These are phyloP conservation scores for Pouteria campechiana DNA, from an alignment of 179 eudicot genomes.

Conservation along the genomic window DNA sequence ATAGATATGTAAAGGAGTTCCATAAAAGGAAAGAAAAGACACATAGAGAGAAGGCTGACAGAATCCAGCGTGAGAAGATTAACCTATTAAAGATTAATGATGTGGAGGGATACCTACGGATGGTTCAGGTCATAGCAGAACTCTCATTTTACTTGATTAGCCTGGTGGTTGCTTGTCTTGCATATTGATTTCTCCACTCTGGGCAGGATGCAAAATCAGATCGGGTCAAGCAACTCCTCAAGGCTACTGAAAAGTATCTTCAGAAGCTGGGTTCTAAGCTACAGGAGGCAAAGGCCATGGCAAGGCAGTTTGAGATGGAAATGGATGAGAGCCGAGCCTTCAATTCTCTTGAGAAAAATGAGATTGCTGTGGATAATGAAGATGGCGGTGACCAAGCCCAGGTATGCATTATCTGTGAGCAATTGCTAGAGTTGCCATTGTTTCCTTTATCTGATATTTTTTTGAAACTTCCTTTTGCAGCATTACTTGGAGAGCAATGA, in stretches of 20 bases:
- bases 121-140: constrained; percentile 68
- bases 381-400: constrained; percentile 94
- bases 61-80: constrained; percentile 97
- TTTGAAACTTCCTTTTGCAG: constrained; percentile 34
- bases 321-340: constrained; percentile 43
- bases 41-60: constrained; percentile 90
- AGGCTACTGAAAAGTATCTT: constrained; percentile 95
- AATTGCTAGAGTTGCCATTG: background rate
- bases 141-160: background rate
- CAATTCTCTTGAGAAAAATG: constrained; percentile 36
- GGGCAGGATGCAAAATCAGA: constrained; percentile 92
- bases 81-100: constrained; percentile 93
- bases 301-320: constrained; percentile 47
- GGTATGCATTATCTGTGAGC: constrained; percentile 27
- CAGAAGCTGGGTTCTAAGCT: constrained; percentile 88
- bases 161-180: background rate
- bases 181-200: background rate
- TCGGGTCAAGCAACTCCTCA: constrained; percentile 82
- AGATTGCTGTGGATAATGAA: constrained; percentile 46
- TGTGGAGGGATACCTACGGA: constrained; percentile 97
- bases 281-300: constrained; percentile 57
- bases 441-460: constrained; percentile 5
- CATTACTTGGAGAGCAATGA: constrained; percentile 99
- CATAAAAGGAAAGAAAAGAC: constrained; percentile 92
- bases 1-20: constrained; percentile 77